These are phyloP conservation scores for Aspergillus sp. DNA, from an alignment of 2,329 filamentous ascomycete species.

Conservation along the genomic window DNA sequence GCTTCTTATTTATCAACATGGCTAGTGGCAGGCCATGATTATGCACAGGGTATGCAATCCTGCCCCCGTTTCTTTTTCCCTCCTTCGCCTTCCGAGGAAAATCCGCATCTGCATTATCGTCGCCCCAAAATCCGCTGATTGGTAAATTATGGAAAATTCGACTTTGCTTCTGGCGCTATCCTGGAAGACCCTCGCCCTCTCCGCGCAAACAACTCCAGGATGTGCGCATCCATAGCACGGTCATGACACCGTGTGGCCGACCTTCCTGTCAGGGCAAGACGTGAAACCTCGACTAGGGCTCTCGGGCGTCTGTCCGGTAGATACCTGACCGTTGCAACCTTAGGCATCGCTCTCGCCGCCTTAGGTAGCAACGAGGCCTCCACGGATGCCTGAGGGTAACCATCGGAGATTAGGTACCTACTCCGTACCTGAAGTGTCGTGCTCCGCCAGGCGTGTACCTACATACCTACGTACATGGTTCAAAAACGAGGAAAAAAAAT, in stretches of 20 bases:
- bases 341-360: background rate
- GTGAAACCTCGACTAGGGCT: too few relatives aligned
- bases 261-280: background rate
- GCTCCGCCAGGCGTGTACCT: too few relatives aligned
- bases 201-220: background rate
- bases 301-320: background rate
- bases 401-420: background rate
- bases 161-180: too few relatives aligned
- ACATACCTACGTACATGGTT: too few relatives aligned
- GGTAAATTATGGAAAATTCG: background rate
- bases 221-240: background rate
- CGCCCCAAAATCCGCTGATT: background rate
- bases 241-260: background rate
- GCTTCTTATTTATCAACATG: conserved; percentile 14
- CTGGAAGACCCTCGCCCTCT: background rate
- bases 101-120: background rate
- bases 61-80: background rate
- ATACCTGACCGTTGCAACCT: background rate
- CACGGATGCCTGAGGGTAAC: background rate
- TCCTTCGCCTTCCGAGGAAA: background rate
- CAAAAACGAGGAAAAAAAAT: too few relatives aligned
- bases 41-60: conserved; percentile 6
- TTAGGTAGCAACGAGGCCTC: background rate
- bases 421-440: background rate
- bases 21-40: background rate